Evolutionary conservation across 148 eudicot species (phyloP), one percentile per base, ranked within the genome.

Genomic region (Rhododendron mucronatum): DNA sequence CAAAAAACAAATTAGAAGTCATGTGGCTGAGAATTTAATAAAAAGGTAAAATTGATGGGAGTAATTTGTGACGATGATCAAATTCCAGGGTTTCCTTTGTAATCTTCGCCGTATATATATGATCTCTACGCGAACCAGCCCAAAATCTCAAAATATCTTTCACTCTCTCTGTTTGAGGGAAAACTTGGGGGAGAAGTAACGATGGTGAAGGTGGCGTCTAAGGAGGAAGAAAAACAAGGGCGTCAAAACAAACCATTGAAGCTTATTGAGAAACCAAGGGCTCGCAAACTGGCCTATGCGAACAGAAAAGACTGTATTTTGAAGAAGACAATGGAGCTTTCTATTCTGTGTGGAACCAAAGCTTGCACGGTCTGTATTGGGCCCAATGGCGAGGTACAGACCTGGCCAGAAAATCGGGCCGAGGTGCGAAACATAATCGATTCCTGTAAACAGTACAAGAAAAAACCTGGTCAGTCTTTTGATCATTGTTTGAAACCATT

Each of bases 281-380:
- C 37, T 37, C 53, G 81, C 44, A 47, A 39, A 33, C 12, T 13
- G 28, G 0, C 37, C 8, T 84, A 51, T 39, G 73, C 10, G 53
- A 84, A 69, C 6, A 71, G 84, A 30, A 80, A 69, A 20, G 51
- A 80, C 0, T 80, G 86, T 44, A 37, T 87, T 26, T 61, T 35
- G 82, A 87, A 84, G 73, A 87, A 87, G 21, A 84, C 86, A 11
- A 84, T 67, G 84, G 84, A 87, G 78, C 81, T 87, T 0, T 78
- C 89, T 0, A 81, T 53, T 7, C 37, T 84, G 53, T 87, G 86
- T 37, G 89, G 61, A 21, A 63, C 57, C 28, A 12, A 53, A 2
- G 89, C 86, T 9, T 84, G 84, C 81, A 30, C 75, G 0, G 30
- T 84, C 33, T 37, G 78, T 28, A 3, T 84, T 30, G 86, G 86